Percentiles rank a stretch among this genome's conserved stretches.
Conservation (phyloP, 2,329 filamentous ascomycete genomes). For the Teratosphaeria nubilosa region DNA sequence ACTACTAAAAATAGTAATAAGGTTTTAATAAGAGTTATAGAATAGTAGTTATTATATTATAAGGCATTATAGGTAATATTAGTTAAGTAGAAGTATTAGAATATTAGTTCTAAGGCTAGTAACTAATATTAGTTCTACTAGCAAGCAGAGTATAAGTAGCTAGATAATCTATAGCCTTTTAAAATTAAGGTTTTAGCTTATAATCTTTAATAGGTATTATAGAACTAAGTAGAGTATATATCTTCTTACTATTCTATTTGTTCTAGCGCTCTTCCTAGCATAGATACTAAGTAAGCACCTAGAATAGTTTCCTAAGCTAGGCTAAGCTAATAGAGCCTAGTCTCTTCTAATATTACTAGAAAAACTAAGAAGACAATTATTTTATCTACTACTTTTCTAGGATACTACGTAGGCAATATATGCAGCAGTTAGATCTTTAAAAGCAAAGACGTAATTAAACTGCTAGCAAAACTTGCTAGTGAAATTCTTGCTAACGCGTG, state of each 20-base stretch:
- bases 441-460: constrained; percentile 24
- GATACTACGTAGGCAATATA: constrained; percentile 41
- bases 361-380: constrained; percentile 39
- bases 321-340: not conserved
- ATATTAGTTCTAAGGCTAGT: too few relatives aligned
- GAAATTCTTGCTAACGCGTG: not conserved
- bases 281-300: constrained; percentile 20
- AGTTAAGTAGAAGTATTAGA: too few relatives aligned
- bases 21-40: too few relatives aligned
- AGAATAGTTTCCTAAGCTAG: not conserved
- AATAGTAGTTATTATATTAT: too few relatives aligned
- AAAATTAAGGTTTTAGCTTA: too few relatives aligned
- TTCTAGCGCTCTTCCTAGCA: constrained; percentile 24
- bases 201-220: not conserved
- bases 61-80: too few relatives aligned
- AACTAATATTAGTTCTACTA: too few relatives aligned
- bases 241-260: constrained; percentile 24
- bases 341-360: constrained; percentile 38
- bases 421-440: constrained; percentile 39
- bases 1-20: too few relatives aligned
- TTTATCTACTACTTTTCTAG: constrained; percentile 37
- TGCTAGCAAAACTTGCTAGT: not conserved
- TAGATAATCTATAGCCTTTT: too few relatives aligned
- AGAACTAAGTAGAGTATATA: constrained; percentile 28
- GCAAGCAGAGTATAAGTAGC: too few relatives aligned